A percentile compares a stretch with the other conserved stretches of the same genome.
phyloP scores from a whole-genome alignment of 1,284 basidiomycete species.

The Apiotrichum gamsii region DNA sequence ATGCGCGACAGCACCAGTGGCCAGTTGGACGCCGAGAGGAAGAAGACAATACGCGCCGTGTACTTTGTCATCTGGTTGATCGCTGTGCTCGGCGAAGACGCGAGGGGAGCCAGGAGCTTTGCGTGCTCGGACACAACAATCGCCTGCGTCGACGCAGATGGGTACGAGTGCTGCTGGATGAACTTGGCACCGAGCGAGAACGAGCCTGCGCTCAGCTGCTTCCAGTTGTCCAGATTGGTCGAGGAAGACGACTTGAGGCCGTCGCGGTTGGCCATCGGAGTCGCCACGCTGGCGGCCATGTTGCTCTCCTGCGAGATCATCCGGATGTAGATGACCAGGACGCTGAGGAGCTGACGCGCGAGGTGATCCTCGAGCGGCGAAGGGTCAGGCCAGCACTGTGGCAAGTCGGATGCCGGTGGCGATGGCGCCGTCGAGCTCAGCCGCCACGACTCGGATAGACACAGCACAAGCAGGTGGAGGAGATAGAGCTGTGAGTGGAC shows the following conservation, averaged over 20 bases:
- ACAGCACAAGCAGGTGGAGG: constrained; percentile 69
- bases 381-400: constrained; percentile 58
- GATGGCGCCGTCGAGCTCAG: constrained; percentile 21
- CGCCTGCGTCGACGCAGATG: constrained; percentile 10
- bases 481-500: constrained; percentile 86
- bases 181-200: constrained; percentile 26
- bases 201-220: constrained; percentile 12
- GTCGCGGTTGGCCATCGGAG: constrained; percentile 23
- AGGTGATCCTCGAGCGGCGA: constrained; percentile 75
- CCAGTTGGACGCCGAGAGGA: constrained; percentile 89
- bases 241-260: constrained; percentile 17
- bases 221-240: constrained; percentile 6
- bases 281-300: constrained; percentile 7
- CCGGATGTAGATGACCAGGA: constrained; percentile 73
- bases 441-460: constrained; percentile 71
- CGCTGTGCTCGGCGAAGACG: constrained; percentile 22
- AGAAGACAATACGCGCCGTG: constrained; percentile 70
- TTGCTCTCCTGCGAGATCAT: constrained; percentile 54
- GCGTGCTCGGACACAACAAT: constrained; percentile 3
- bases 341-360: constrained; percentile 75
- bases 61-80: constrained; percentile 44
- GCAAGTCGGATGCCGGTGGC: constrained; percentile 23
- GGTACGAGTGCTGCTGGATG: constrained; percentile 31
- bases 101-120: constrained; percentile 7
- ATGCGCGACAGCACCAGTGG: constrained; percentile 67